Percentiles rank a stretch among this genome's conserved stretches.
Conservation (phyloP, 192 early-diverging fungal species). For the Coemansia sp. region DNA sequence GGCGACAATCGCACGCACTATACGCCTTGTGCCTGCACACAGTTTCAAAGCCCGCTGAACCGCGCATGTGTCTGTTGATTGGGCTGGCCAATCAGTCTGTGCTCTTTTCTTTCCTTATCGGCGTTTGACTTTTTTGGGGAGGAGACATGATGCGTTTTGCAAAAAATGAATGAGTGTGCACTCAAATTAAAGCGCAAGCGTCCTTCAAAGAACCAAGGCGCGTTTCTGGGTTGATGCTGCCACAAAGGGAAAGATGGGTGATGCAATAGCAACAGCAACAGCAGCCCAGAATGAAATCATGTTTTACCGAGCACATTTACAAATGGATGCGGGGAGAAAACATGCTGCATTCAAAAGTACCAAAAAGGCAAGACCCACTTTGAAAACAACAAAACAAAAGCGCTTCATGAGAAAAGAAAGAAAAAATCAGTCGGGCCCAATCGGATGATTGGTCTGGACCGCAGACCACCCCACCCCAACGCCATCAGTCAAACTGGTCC, state of each 20-base stretch:
- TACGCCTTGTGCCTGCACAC: conserved; percentile 4
- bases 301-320: background rate
- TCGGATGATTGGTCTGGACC: background rate
- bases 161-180: no score
- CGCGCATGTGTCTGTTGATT: conserved; percentile 6
- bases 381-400: background rate
- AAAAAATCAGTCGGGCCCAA: background rate
- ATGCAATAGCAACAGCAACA: background rate
- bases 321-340: background rate
- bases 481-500: conserved; percentile 44
- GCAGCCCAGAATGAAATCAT: background rate
- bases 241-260: background rate
- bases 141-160: no score
- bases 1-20: conserved; percentile 28
- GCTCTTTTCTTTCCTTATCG: no score
- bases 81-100: no score
- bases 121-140: background rate
- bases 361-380: background rate
- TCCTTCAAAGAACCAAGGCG: background rate
- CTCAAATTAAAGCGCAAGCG: background rate
- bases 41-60: conserved; percentile 30
- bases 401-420: conserved; percentile 2
- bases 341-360: background rate
- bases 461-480: background rate
- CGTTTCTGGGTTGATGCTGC: background rate